Percentiles rank a stretch among this genome's conserved stretches.
These are phyloP conservation scores for Starmerella kuoi DNA, from an alignment of 805 yeast species.

Conservation along the genomic window DNA sequence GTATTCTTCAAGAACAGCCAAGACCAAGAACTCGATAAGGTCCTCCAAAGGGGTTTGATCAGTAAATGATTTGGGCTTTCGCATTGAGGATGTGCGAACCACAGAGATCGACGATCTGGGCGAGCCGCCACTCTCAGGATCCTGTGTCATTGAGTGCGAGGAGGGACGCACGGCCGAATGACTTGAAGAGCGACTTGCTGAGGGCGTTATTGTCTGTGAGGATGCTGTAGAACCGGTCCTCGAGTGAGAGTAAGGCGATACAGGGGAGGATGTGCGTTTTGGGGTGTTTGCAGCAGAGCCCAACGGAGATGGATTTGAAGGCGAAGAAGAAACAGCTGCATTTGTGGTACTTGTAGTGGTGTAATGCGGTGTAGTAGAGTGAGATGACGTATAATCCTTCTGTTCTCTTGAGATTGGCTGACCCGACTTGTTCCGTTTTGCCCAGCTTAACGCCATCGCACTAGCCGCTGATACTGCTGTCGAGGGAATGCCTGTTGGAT, in stretches of 20 bases:
- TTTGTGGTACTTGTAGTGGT: too few species aligned
- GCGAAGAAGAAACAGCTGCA: too few species aligned
- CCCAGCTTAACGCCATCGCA: constrained; percentile 8
- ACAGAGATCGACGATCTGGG: constrained; percentile 36
- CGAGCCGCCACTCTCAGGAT: background rate
- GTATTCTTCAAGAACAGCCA: constrained; percentile 26
- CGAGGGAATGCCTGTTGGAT: constrained; percentile 34
- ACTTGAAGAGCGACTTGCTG: background rate
- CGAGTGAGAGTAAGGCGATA: too few species aligned
- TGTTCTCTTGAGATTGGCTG: background rate
- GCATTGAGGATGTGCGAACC: constrained; percentile 1
- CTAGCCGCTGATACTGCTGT: constrained; percentile 22
- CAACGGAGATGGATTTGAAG: too few species aligned
- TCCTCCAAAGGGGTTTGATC: constrained; percentile 16
- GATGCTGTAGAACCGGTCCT: too few species aligned
- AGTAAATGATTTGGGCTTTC: constrained; percentile 27
- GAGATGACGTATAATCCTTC: background rate
- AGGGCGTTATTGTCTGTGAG: too few species aligned
- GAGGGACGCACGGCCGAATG: background rate
- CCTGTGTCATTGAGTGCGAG: background rate
- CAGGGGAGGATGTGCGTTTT: background rate
- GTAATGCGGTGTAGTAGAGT: too few species aligned
- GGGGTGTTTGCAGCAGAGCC: too few species aligned
- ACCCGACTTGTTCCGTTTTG: background rate
- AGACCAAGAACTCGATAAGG: constrained; percentile 12